phyloP scores from a whole-genome alignment of 768 basidiomycete species.

The Lactarius tabidus region DNA sequence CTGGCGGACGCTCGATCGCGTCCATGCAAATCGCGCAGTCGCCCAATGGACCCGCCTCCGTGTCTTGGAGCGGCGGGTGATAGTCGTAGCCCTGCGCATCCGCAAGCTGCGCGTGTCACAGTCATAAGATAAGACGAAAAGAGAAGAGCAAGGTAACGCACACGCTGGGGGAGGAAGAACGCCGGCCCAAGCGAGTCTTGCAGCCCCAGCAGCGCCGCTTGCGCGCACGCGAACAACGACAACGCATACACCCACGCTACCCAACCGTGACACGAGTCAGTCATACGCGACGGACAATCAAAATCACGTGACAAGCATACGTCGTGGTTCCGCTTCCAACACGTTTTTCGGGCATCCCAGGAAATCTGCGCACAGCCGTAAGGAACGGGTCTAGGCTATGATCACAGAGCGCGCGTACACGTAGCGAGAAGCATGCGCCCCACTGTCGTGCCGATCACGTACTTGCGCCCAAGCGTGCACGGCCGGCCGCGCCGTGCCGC shows the following conservation, averaged over 20 bases:
- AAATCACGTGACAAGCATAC: slow-evolving; percentile 40
- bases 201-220: slow-evolving; percentile 57
- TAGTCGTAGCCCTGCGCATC: slow-evolving; percentile 71
- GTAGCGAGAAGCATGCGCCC: slow-evolving; percentile 67
- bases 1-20: slow-evolving; percentile 43
- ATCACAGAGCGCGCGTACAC: slow-evolving; percentile 51
- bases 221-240: slow-evolving; percentile 55
- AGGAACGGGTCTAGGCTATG: neutral
- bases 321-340: slow-evolving; percentile 69
- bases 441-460: slow-evolving; percentile 71
- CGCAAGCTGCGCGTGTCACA: slow-evolving; percentile 44
- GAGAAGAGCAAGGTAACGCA: slow-evolving; percentile 51
- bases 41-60: slow-evolving; percentile 70
- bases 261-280: neutral
- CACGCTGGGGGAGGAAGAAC: slow-evolving; percentile 60
- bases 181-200: slow-evolving; percentile 76
- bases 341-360: slow-evolving; percentile 82
- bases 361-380: slow-evolving; percentile 54
- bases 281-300: neutral
- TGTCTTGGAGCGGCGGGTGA: slow-evolving; percentile 74
- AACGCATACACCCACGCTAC: slow-evolving; percentile 65
- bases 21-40: slow-evolving; percentile 97
- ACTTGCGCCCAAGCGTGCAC: slow-evolving; percentile 64
- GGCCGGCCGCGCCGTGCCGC: slow-evolving; percentile 66
- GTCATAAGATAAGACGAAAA: slow-evolving; percentile 29